These are phyloP conservation scores for Theileria parva DNA, from an alignment of 169 alveolate genomes.

Conservation along the genomic window DNA sequence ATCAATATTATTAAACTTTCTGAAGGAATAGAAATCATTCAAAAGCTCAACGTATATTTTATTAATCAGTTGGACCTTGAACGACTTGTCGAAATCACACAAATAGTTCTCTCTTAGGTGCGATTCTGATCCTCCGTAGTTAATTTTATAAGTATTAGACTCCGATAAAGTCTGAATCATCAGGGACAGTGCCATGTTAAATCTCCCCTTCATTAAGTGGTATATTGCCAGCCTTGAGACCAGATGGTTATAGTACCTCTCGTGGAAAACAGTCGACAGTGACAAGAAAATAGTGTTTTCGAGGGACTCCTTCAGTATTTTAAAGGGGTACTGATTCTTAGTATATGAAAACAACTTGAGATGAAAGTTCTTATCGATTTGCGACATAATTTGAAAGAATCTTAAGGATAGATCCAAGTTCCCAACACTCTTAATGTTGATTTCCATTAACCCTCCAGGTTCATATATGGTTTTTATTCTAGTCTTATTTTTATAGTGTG, in stretches of 20 bases:
- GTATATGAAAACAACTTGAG: neutral
- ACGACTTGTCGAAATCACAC: slow-evolving; percentile 12
- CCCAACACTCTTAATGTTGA: neutral
- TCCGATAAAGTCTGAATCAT: slow-evolving; percentile 9
- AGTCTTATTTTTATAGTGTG: neutral
- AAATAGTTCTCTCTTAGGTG: slow-evolving; percentile 10
- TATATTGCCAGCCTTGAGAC: slow-evolving; percentile 26
- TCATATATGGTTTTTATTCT: neutral
- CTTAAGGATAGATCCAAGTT: neutral
- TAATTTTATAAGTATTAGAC: slow-evolving; percentile 20
- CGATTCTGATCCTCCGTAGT: slow-evolving; percentile 10
- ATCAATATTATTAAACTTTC: neutral
- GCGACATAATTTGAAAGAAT: neutral
- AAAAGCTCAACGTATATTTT: slow-evolving; percentile 38
- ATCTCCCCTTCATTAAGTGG: slow-evolving; percentile 49
- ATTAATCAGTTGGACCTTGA: slow-evolving; percentile 18
- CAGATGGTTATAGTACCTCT: slow-evolving; percentile 22
- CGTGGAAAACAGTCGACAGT: slow-evolving; percentile 53
- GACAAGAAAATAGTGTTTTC: slow-evolving; percentile 36
- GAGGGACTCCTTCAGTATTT: slow-evolving; percentile 25
- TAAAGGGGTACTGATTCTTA: neutral
- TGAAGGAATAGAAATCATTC: slow-evolving; percentile 24
- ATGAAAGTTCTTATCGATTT: neutral
- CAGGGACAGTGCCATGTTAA: slow-evolving; percentile 29
- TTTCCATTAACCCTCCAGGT: neutral